These are phyloP conservation scores for Pseudogymnoascus verrucosus DNA, from an alignment of 2,329 filamentous ascomycete species.

Conservation along the genomic window DNA sequence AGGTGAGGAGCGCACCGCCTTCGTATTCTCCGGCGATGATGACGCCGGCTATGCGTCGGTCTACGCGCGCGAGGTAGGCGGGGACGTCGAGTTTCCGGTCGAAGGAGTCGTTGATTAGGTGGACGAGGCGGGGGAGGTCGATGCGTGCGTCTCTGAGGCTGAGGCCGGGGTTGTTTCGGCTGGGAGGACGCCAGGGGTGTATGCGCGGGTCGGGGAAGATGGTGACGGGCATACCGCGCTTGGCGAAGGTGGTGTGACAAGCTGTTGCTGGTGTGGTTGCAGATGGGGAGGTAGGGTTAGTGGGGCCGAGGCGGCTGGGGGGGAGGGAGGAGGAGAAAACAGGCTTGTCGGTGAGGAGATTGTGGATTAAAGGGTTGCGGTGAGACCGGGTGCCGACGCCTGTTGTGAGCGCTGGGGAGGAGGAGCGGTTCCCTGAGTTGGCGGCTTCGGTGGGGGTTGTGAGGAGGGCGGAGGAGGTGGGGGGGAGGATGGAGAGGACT, in stretches of 20 bases:
- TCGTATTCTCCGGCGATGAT: constrained; percentile 97
- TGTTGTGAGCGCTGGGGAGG: constrained; percentile 20
- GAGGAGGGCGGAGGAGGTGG: constrained; percentile 78
- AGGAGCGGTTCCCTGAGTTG: constrained; percentile 33
- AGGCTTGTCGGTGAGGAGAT: constrained; percentile 90
- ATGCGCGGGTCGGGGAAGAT: constrained; percentile 66
- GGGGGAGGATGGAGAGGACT: constrained; percentile 67
- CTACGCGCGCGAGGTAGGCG: constrained; percentile 75
- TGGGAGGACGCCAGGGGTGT: constrained; percentile 60
- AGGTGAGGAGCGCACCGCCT: constrained; percentile 88
- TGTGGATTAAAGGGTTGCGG: constrained; percentile 82
- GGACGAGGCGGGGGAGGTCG: constrained; percentile 71
- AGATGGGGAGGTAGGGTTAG: constrained; percentile 15
- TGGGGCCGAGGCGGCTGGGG: constrained; percentile 47
- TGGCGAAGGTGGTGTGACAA: constrained; percentile 68
- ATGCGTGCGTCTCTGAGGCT: constrained; percentile 72
- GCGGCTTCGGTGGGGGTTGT: constrained; percentile 82
- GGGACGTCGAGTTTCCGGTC: constrained; percentile 72
- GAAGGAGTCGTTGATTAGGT: constrained; percentile 93
- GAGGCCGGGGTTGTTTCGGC: constrained; percentile 50
- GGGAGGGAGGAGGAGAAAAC: constrained; percentile 87
- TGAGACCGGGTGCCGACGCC: constrained; percentile 48
- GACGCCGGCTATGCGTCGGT: constrained; percentile 74
- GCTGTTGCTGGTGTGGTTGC: constrained; percentile 33
- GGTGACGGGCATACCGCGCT: constrained; percentile 81